A percentile compares a stretch with the other conserved stretches of the same genome.
Evolutionary conservation across 2,329 filamentous ascomycete genomes (phyloP).

Genomic region (Fusarium graminum): DNA sequence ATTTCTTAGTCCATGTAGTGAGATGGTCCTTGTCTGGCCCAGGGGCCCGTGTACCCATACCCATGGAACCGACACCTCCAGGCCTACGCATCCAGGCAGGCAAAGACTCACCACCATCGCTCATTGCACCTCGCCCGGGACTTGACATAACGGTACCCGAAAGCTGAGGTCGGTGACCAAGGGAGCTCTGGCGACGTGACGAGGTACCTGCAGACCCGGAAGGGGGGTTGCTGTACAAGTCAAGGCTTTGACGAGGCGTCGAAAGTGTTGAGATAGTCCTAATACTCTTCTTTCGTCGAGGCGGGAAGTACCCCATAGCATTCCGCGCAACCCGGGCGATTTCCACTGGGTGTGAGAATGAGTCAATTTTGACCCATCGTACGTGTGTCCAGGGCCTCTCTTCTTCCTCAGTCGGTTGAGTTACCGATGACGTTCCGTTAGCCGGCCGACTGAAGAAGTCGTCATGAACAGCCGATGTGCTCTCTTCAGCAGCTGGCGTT

Average conservation of each 20-base stretch:
- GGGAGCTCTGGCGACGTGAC: constrained; percentile 60
- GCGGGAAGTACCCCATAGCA: constrained; percentile 91
- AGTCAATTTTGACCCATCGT: constrained; percentile 87
- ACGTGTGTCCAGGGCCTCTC: constrained; percentile 86
- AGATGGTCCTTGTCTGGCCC: constrained; percentile 88
- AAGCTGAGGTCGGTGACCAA: constrained; percentile 54
- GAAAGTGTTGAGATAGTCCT: constrained; percentile 74
- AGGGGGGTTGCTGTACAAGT: constrained; percentile 62
- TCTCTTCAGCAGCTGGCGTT: constrained; percentile 57
- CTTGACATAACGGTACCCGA: constrained; percentile 54
- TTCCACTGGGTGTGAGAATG: constrained; percentile 76
- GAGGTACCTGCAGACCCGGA: constrained; percentile 55
- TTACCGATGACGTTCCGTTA: constrained; percentile 52
- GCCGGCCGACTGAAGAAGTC: constrained; percentile 58
- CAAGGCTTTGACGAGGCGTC: constrained; percentile 76
- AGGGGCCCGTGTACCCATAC: constrained; percentile 75
- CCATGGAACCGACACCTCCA: constrained; percentile 88
- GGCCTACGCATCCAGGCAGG: constrained; percentile 81
- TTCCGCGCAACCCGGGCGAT: constrained; percentile 86
- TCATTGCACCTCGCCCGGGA: constrained; percentile 54
- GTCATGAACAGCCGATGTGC: constrained; percentile 50
- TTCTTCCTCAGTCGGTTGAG: constrained; percentile 56
- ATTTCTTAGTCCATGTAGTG: constrained; percentile 85
- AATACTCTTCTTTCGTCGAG: constrained; percentile 86
- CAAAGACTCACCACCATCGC: constrained; percentile 56